Base-by-base conservation (phyloP, 176 grass and related monocot species). In the Thinopyrum elongatum region DNA sequence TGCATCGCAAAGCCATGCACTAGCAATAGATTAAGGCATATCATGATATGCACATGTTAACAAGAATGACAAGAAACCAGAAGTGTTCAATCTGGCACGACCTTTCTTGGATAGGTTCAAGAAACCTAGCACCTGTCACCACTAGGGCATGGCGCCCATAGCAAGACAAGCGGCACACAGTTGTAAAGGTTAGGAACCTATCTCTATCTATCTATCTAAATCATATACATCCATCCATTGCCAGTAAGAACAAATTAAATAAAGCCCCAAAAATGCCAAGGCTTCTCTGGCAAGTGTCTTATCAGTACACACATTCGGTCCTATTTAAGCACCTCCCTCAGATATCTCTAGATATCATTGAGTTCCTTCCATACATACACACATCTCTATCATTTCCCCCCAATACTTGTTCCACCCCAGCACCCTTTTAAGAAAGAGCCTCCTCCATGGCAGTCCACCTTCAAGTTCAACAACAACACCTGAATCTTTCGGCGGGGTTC, bases 401-500 rank as follows among this genome's bases (percentile, higher is more conserved):
- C 23, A 74, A 16, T 46, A 28, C 19, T 51, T 29, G 7, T 27
- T 51, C 23, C 23, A 47, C 25, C 22, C 5, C 5, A 14, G 5
- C 21, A 25, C 39, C 11, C 5, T 42, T 72, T 42, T 44, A 21
- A 1, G 0, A 44, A 3, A 70, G n/a, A 7, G 10, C 55, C 7
- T 8, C 5, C n/a, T 25, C 33, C 78, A 96, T 96, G 91, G 87
- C 31, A 31, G 87, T 41, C 0, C 69, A 76, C 8, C 73, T 64
- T 70, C 65, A 63, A 9, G 55, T 22, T 58, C 55, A 58, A 3
- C 55, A 58, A 9, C 6, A 71, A 7, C 36, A 41, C n/a, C 11
- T 75, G 25, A 65, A 89, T 0, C 70, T 94, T 2, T 90, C 92
- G 1, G 80, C 86, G 0, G 95, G 95, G 1, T 97, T 97, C 58